These are phyloP conservation scores for Cordyceps javanica DNA, from an alignment of 2,329 filamentous ascomycete species.

Conservation along the genomic window DNA sequence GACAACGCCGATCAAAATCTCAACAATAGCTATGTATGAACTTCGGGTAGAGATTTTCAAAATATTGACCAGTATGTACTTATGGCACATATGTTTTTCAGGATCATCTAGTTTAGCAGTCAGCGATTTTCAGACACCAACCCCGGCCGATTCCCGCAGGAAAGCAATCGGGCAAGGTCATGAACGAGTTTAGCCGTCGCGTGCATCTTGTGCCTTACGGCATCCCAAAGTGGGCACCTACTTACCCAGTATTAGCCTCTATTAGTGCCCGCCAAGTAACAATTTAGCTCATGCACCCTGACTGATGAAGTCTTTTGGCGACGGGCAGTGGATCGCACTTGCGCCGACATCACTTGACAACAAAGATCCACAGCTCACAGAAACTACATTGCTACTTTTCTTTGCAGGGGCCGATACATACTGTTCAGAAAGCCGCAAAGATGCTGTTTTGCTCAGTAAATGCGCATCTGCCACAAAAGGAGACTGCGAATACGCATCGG, in stretches of 20 bases:
- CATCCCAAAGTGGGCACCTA: background rate
- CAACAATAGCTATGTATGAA: background rate
- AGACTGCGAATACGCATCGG: background rate
- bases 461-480: background rate
- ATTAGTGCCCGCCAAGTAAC: background rate
- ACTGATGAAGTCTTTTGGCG: background rate
- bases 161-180: background rate
- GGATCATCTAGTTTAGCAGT: too few relatives aligned
- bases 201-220: background rate
- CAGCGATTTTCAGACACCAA: too few relatives aligned
- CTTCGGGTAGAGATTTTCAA: too few relatives aligned
- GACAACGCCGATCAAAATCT: slow-evolving; percentile 4
- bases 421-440: background rate
- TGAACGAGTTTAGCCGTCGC: background rate
- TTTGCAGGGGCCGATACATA: background rate
- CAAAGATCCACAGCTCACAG: background rate
- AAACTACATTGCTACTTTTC: background rate
- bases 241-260: background rate
- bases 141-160: background rate
- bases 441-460: background rate
- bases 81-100: too few relatives aligned
- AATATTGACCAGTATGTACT: too few relatives aligned
- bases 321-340: background rate
- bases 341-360: slow-evolving; percentile 4
- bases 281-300: background rate